A percentile compares a stretch with the other conserved stretches of the same genome.
These are phyloP conservation scores for Crithidia fasciculata DNA, from an alignment of 208 protist genomes.

Conservation along the genomic window DNA sequence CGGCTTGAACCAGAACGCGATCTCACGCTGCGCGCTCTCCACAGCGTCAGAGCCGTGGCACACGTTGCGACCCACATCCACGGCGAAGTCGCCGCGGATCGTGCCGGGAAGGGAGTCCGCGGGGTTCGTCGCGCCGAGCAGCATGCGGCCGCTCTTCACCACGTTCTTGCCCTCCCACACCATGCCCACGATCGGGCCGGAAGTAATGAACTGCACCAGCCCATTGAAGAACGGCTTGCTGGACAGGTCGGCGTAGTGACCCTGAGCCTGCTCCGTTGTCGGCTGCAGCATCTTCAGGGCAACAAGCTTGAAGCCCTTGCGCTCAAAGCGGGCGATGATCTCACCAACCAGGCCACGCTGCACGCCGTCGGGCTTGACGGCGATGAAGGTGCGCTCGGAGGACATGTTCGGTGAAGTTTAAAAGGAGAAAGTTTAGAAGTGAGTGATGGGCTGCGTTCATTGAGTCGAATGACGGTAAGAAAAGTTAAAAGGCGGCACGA, in stretches of 20 bases:
- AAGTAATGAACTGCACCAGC: constrained; percentile 95
- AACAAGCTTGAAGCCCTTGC: constrained; percentile 96
- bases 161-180: constrained; percentile 97
- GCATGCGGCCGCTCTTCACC: constrained; percentile 92
- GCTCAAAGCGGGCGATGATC: constrained; percentile 96
- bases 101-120: constrained; percentile 93
- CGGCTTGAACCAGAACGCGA: constrained; percentile 96
- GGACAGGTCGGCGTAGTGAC: constrained; percentile 91
- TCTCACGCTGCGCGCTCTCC: constrained; percentile 95
- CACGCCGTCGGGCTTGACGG: constrained; percentile 96
- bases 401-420: constrained; percentile 40
- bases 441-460: neutral
- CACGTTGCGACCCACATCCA: constrained; percentile 97
- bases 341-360: constrained; percentile 94
- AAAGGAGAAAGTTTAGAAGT: neutral
- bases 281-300: constrained; percentile 93
- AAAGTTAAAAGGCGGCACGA: too few relatives aligned
- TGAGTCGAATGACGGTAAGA: too few relatives aligned
- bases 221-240: constrained; percentile 94
- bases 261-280: constrained; percentile 80
- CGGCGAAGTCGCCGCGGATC: constrained; percentile 96
- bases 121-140: constrained; percentile 97
- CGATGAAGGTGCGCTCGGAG: constrained; percentile 95
- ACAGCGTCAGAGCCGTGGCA: constrained; percentile 97
- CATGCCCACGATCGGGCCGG: constrained; percentile 97